Percentiles rank a stretch among this genome's conserved stretches.
phyloP scores from a whole-genome alignment of 1,284 basidiomycete species.

The Papiliotrema fonsecae region DNA sequence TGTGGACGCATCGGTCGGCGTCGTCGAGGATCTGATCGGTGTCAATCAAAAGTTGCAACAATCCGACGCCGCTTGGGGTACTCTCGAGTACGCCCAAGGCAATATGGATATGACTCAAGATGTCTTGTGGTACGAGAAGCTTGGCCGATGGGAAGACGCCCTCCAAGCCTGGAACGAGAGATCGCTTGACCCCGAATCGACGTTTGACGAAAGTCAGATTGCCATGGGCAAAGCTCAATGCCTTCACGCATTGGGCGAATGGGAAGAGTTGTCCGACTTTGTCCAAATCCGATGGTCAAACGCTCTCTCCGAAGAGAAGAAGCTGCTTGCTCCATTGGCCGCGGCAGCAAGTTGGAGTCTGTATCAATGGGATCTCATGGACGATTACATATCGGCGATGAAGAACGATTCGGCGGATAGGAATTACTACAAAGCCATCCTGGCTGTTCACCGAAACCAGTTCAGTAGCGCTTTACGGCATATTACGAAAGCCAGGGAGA shows the following conservation, averaged over 20 bases:
- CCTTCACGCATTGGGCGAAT: conserved; percentile 94
- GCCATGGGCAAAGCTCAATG: conserved; percentile 86
- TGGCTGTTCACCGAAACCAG: conserved; percentile 94
- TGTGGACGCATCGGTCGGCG: conserved; percentile 62
- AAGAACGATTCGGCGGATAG: conserved; percentile 88
- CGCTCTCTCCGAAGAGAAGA: conserved; percentile 75
- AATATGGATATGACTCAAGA: conserved; percentile 49
- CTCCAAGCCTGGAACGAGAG: conserved; percentile 64
- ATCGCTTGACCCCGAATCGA: conserved; percentile 35
- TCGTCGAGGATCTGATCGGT: conserved; percentile 91
- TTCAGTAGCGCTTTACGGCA: conserved; percentile 85
- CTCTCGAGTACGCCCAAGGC: conserved; percentile 75
- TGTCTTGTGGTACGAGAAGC: conserved; percentile 86
- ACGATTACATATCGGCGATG: conserved; percentile 94
- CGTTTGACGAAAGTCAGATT: conserved; percentile 66
- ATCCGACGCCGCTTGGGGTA: conserved; percentile 93
- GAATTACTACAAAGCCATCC: conserved; percentile 92
- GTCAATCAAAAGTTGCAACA: conserved; percentile 98
- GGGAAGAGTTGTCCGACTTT: conserved; percentile 83
- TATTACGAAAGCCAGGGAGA: conserved; percentile 90
- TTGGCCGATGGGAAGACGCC: conserved; percentile 96
- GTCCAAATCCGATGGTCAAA: conserved; percentile 87
- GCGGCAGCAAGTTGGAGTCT: conserved; percentile 96
- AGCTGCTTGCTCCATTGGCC: conserved; percentile 92
- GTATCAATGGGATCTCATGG: conserved; percentile 98